phyloP scores from a whole-genome alignment of 2,329 filamentous ascomycete genomes.

The Metarhizium robertsii region DNA sequence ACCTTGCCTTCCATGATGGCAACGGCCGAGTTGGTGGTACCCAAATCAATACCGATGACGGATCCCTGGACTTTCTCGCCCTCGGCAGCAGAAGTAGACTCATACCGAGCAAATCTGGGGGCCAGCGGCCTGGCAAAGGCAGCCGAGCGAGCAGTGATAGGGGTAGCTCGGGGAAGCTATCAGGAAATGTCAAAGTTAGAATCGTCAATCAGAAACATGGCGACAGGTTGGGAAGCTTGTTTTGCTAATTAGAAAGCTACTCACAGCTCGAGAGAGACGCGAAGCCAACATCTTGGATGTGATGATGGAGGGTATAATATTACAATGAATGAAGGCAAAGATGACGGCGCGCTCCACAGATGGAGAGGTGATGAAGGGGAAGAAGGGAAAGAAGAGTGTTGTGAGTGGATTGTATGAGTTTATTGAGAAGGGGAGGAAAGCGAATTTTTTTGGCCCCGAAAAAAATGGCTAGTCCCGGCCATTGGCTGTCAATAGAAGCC shows the following conservation, averaged over 20 bases:
- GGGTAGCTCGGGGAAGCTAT: conserved; percentile 69
- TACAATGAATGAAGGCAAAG: conserved; percentile 20
- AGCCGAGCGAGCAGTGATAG: conserved; percentile 58
- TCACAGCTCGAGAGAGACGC: conserved; percentile 66
- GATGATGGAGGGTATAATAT: conserved; percentile 23
- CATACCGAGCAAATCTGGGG: conserved; percentile 68
- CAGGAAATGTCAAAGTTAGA: neutral
- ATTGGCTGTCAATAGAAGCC: conserved; percentile 27
- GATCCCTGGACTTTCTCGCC: conserved; percentile 81
- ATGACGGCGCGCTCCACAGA: conserved; percentile 19
- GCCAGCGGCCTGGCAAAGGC: conserved; percentile 58
- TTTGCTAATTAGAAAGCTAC: conserved; percentile 26
- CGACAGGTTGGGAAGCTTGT: no score
- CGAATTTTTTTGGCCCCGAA: conserved; percentile 29
- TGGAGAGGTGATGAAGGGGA: conserved; percentile 19
- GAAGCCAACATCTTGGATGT: conserved; percentile 59
- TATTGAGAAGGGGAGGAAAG: conserved; percentile 18
- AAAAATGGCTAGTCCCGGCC: conserved; percentile 19
- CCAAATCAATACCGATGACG: conserved; percentile 97
- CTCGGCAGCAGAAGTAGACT: conserved; percentile 46
- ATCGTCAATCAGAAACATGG: neutral
- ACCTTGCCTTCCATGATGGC: conserved; percentile 96
- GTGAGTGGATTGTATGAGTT: conserved; percentile 10
- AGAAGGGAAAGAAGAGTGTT: conserved; percentile 15
- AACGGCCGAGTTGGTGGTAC: conserved; percentile 96